These are phyloP conservation scores for Candida nemodendra DNA, from an alignment of 805 yeast genomes.

Conservation along the genomic window DNA sequence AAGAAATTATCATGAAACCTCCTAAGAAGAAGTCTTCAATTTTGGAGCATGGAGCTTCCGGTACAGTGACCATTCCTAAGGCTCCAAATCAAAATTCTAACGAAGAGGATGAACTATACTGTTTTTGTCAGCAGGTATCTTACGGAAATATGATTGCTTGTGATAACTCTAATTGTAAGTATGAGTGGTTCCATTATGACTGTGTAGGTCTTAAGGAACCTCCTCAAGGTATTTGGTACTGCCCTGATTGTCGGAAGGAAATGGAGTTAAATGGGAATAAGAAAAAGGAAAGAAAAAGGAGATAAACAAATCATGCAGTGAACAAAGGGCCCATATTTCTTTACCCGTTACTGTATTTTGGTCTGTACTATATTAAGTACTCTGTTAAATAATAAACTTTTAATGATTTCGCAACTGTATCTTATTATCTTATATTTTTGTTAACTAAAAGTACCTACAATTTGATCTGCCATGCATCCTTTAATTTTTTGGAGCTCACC, in stretches of 20 bases:
- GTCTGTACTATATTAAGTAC: neutral
- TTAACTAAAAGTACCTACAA: constrained; percentile 1
- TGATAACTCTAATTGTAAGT: constrained; percentile 58
- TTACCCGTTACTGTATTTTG: neutral
- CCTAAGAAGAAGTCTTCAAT: constrained; percentile 17
- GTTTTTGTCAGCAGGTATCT: constrained; percentile 92
- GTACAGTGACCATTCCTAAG: constrained; percentile 26
- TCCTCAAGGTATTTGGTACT: constrained; percentile 94
- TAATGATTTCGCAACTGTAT: neutral
- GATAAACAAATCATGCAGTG: constrained; percentile 2
- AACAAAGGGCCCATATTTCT: no score
- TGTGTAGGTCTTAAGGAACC: constrained; percentile 93
- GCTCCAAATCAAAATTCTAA: constrained; percentile 36
- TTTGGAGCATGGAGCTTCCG: constrained; percentile 28
- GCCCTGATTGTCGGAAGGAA: constrained; percentile 73
- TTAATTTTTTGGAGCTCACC: constrained; percentile 52
- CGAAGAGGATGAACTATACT: constrained; percentile 71
- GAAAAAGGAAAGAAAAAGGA: constrained; percentile 27
- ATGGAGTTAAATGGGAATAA: constrained; percentile 24
- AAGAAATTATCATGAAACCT: constrained; percentile 14
- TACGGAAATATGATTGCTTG: constrained; percentile 69
- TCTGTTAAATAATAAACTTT: neutral
- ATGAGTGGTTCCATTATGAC: constrained; percentile 63
- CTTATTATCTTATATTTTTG: neutral
- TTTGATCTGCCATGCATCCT: constrained; percentile 45